Conservation (phyloP, 2,329 filamentous ascomycete genomes). For the Calonectria ilicicola region DNA sequence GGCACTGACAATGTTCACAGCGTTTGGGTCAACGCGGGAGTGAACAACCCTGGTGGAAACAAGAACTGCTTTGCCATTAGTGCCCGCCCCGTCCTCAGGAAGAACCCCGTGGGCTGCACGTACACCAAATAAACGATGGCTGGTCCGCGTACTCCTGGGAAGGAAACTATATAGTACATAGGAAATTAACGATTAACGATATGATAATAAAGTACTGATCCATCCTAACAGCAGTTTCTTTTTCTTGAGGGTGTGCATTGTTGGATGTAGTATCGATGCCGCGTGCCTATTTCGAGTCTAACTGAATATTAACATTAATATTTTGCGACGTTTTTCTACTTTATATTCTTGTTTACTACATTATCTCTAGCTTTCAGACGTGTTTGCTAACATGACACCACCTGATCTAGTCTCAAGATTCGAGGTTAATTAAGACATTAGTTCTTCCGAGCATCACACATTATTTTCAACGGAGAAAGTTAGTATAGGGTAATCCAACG, state of each 20-base stretch:
- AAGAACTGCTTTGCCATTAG: conserved; percentile 52
- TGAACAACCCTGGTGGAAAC: conserved; percentile 49
- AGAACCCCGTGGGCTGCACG: conserved; percentile 49
- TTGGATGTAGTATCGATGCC: not conserved
- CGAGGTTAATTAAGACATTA: no score
- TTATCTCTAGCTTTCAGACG: no score
- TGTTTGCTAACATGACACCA: no score
- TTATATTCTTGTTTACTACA: no score
- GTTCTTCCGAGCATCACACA: no score
- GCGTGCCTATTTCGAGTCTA: no score
- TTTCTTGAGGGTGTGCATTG: not conserved
- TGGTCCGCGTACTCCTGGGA: not conserved
- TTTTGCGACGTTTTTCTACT: no score
- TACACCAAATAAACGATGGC: conserved; percentile 43
- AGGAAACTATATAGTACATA: not conserved
- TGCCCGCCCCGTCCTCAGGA: conserved; percentile 42
- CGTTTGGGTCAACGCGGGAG: conserved; percentile 50
- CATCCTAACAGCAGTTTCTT: not conserved
- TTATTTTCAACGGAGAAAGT: no score
- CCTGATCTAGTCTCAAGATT: no score
- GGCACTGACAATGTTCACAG: conserved; percentile 54
- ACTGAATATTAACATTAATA: no score
- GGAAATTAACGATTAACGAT: not conserved
- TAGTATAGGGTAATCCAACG: no score
- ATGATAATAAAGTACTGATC: not conserved